Conservation (phyloP, 176 grass and related monocot species). For the Phragmites australis region DNA sequence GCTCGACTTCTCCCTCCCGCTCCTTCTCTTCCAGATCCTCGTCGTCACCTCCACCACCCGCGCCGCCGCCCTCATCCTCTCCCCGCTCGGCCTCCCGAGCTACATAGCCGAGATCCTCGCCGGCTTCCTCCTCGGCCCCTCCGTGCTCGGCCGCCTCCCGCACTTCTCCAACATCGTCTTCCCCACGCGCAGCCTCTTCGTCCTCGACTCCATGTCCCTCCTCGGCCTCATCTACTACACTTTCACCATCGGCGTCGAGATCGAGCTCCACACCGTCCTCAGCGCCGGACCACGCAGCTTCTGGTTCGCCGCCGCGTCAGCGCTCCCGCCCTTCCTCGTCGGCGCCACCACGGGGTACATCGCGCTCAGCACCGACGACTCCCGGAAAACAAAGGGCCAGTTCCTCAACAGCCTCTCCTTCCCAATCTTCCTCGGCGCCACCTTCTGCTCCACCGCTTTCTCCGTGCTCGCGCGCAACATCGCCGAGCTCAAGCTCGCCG, state of each 20-base stretch:
- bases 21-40: conserved; percentile 69
- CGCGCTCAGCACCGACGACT: conserved; percentile 7
- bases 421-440: conserved; percentile 60
- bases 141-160: conserved; percentile 52
- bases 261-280: conserved; percentile 47
- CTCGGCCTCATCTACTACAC: conserved; percentile 73
- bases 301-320: conserved; percentile 55
- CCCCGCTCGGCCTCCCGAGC: conserved; percentile 58
- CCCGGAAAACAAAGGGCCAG: background rate
- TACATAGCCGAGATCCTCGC: conserved; percentile 70
- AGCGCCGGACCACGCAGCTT: conserved; percentile 39
- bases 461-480: conserved; percentile 65
- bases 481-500: conserved; percentile 69
- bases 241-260: conserved; percentile 69
- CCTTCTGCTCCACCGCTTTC: conserved; percentile 67
- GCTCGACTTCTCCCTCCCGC: conserved; percentile 55
- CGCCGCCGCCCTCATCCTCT: conserved; percentile 43
- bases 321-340: conserved; percentile 57
- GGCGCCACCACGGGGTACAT: conserved; percentile 34
- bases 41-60: conserved; percentile 59
- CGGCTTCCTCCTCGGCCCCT: conserved; percentile 58
- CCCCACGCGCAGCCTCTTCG: conserved; percentile 56
- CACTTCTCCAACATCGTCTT: conserved; percentile 44
- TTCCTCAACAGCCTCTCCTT: conserved; percentile 43
- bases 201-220: conserved; percentile 68